Conservation (phyloP, 129 eudicot species). For the Silybum marianum region DNA sequence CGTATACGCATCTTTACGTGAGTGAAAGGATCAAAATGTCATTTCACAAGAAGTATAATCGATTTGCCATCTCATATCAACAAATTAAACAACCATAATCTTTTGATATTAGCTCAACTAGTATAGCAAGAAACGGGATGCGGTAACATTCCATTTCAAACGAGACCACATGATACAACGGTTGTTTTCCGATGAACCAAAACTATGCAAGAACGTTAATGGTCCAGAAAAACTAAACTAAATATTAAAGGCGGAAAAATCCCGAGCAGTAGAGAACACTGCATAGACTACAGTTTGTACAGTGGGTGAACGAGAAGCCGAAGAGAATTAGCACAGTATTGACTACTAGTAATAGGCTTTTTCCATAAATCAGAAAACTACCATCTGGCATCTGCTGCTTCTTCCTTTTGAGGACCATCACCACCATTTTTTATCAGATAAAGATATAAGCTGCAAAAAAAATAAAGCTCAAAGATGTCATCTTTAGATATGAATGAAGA, state of each 20-base stretch:
- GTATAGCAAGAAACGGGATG: not conserved
- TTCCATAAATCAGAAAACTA: conserved; percentile 15
- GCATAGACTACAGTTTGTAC: conserved; percentile 37
- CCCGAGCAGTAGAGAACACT: conserved; percentile 32
- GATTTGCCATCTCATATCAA: not conserved
- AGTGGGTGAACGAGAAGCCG: not conserved
- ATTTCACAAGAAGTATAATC: conserved; percentile 1
- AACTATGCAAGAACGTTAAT: conserved; percentile 30
- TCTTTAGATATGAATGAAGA: not conserved
- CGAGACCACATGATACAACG: conserved; percentile 23
- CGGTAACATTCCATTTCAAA: conserved; percentile 13
- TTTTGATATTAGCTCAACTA: not conserved
- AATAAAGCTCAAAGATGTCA: conserved; percentile 12
- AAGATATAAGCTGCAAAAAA: conserved; percentile 58
- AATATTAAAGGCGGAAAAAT: conserved; percentile 12
- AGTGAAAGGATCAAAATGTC: conserved; percentile 5
- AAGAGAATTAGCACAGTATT: conserved; percentile 9
- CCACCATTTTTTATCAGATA: conserved; percentile 54
- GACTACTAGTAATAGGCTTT: conserved; percentile 18
- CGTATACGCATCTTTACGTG: not conserved
- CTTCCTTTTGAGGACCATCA: conserved; percentile 24
- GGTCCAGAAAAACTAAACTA: conserved; percentile 11
- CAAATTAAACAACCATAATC: conserved; percentile 7
- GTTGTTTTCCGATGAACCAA: conserved; percentile 21
- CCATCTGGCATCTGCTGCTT: conserved; percentile 20